phyloP scores from a whole-genome alignment of 306 rosid species.

The Hippophae rhamnoides region DNA sequence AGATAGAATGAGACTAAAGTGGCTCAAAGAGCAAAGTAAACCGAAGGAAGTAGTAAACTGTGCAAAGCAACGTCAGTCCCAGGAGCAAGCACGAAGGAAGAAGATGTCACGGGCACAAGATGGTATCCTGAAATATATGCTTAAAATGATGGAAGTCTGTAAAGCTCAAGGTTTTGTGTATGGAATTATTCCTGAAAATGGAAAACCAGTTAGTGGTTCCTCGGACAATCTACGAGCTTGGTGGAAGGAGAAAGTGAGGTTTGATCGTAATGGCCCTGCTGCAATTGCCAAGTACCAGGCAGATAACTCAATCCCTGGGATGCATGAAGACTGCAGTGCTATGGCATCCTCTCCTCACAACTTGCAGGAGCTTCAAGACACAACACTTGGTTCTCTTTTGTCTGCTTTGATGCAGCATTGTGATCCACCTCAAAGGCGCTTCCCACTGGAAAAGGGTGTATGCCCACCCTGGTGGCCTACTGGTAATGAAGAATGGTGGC shows the following conservation, averaged over 20 bases:
- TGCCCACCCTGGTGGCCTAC: conserved; percentile 95
- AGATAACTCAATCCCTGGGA: conserved; percentile 46
- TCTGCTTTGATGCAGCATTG: conserved; percentile 94
- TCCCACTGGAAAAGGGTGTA: conserved; percentile 71
- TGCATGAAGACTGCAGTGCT: conserved; percentile 45
- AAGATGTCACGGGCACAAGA: conserved; percentile 92
- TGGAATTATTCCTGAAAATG: conserved; percentile 82
- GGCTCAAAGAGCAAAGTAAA: conserved; percentile 50
- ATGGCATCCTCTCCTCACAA: conserved; percentile 66
- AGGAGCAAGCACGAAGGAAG: conserved; percentile 80
- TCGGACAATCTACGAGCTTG: conserved; percentile 87
- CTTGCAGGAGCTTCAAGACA: conserved; percentile 77
- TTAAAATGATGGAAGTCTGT: conserved; percentile 91
- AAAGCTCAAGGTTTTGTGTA: conserved; percentile 88
- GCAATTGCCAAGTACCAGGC: conserved; percentile 72
- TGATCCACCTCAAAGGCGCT: conserved; percentile 78
- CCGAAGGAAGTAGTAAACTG: conserved; percentile 49
- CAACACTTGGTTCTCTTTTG: conserved; percentile 75
- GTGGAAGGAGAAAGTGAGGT: conserved; percentile 92
- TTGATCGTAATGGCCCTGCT: conserved; percentile 84
- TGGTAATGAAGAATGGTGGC: conserved; percentile 84
- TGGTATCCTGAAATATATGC: conserved; percentile 75
- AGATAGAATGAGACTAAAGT: conserved; percentile 47
- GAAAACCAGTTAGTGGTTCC: conserved; percentile 78
- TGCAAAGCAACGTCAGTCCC: conserved; percentile 59